Conservation (phyloP, 768 basidiomycete genomes). For the Tephrocybe sp. region DNA sequence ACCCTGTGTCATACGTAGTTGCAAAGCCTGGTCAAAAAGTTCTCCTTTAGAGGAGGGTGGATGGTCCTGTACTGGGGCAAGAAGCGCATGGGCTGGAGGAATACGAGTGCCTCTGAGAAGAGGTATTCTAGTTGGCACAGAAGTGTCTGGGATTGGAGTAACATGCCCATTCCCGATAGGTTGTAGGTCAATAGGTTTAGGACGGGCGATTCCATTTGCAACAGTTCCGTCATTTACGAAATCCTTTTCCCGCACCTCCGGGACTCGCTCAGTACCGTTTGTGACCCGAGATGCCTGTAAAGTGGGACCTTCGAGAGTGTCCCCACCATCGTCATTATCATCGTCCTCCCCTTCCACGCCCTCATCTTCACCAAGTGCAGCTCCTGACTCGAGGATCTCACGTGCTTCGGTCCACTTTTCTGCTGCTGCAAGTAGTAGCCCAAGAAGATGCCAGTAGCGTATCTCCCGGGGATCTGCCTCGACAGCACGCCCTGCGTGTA, state of each 20-base stretch:
- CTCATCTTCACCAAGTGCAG: slow-evolving; percentile 41
- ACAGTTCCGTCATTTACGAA: neutral
- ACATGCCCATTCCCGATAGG: neutral
- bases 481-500: slow-evolving; percentile 68
- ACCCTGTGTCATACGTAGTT: slow-evolving; percentile 85
- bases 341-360: slow-evolving; percentile 18
- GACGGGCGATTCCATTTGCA: neutral
- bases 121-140: slow-evolving; percentile 10
- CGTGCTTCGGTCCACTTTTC: slow-evolving; percentile 81
- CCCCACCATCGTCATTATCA: slow-evolving; percentile 8
- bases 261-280: neutral
- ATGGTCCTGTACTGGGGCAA: slow-evolving; percentile 47
- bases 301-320: slow-evolving; percentile 4
- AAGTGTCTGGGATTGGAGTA: neutral
- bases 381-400: slow-evolving; percentile 78
- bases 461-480: slow-evolving; percentile 63
- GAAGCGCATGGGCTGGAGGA: slow-evolving; percentile 41
- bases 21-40: slow-evolving; percentile 74
- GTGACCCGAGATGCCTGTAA: neutral
- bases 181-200: neutral
- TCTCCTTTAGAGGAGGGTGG: slow-evolving; percentile 54
- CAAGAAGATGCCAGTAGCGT: slow-evolving; percentile 90
- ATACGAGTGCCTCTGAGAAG: slow-evolving; percentile 28
- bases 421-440: slow-evolving; percentile 72
- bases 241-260: slow-evolving; percentile 2